A percentile compares a stretch with the other conserved stretches of the same genome.
These are phyloP conservation scores for Coniosporium tulheliwenetii DNA, from an alignment of 2,329 filamentous ascomycete genomes.

Conservation along the genomic window DNA sequence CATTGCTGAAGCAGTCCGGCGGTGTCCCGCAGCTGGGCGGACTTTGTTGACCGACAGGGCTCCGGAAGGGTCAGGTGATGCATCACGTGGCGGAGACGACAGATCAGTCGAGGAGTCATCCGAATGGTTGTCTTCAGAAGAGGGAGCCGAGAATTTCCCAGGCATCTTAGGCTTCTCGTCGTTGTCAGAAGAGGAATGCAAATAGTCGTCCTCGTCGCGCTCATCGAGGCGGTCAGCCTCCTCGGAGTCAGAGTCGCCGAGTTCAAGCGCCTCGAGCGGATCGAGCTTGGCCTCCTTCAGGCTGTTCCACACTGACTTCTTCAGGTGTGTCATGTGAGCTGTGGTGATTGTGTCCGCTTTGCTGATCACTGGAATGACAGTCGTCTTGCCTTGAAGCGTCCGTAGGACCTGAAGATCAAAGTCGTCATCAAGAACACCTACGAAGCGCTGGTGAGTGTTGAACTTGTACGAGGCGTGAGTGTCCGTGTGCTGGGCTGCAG, in stretches of 20 bases:
- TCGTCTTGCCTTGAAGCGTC: conserved; percentile 81
- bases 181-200: conserved; percentile 12
- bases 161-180: conserved; percentile 4
- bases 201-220: conserved; percentile 30
- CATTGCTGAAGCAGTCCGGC: conserved; percentile 23
- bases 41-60: not conserved
- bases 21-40: conserved; percentile 10
- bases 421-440: conserved; percentile 68
- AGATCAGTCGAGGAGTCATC: not conserved
- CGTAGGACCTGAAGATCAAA: conserved; percentile 83
- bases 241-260: conserved; percentile 60
- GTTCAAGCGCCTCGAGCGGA: conserved; percentile 69
- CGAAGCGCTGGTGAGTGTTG: conserved; percentile 18
- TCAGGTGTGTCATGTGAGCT: conserved; percentile 82
- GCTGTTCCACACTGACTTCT: conserved; percentile 78
- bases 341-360: conserved; percentile 97
- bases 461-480: conserved; percentile 22
- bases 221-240: conserved; percentile 32
- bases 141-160: no score
- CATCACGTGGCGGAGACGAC: not conserved
- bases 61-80: not conserved
- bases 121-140: conserved; percentile 7
- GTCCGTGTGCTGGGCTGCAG: conserved; percentile 20
- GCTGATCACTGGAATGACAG: conserved; percentile 85
- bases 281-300: conserved; percentile 77